Evolutionary conservation across 441 rosid species (phyloP), one percentile per base, ranked within the genome.

Genomic region (Erodium texanum): DNA sequence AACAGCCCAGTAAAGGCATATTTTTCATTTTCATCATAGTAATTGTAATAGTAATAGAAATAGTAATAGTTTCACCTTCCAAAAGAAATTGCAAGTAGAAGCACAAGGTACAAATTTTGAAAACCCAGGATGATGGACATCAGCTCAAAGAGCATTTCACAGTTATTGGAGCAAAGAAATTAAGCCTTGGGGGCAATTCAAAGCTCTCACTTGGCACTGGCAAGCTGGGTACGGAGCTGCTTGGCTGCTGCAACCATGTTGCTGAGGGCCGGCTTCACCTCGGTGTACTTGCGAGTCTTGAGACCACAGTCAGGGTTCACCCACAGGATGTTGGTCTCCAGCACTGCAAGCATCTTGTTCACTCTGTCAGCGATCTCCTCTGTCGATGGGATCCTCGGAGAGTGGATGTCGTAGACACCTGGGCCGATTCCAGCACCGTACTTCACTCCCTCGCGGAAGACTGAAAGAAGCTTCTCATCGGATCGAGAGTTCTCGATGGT

Each of bases 301-400:
- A 93, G 87, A 27, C 98, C 97, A 50, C 97, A 93, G 82, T 93
- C 97, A 6, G 98, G 98, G 87, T 93, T 93, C 18, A 93, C 98
- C 98, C 98, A 93, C 83, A 93, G 70, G 82, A 93, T 79, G 88
- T 91, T 89, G 71, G 77, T 84, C 77, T 93, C 97, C 0, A 93
- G 93, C 48, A 93, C 98, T 0, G 96, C 97, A 73, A 93, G 97
- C 98, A 93, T 93, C 80, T 93, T 93, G 86, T 93, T 90, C 23
- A 89, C 76, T 64, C 96, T 83, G 81, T 93, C 98, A 1, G 97
- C 98, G 23, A 93, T 93, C 78, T 93, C 98, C 52, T 89, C 98
- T 0, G 88, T 77, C 0, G 97, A 84, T 72, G 96, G 97, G 79
- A 90, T 90, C 79, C 97, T 90, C 0, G 97, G 98, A 27, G 97